A percentile compares a stretch with the other conserved stretches of the same genome.
These are phyloP conservation scores for Posidonia oceanica DNA, from an alignment of 116 monocot species.

Conservation along the genomic window DNA sequence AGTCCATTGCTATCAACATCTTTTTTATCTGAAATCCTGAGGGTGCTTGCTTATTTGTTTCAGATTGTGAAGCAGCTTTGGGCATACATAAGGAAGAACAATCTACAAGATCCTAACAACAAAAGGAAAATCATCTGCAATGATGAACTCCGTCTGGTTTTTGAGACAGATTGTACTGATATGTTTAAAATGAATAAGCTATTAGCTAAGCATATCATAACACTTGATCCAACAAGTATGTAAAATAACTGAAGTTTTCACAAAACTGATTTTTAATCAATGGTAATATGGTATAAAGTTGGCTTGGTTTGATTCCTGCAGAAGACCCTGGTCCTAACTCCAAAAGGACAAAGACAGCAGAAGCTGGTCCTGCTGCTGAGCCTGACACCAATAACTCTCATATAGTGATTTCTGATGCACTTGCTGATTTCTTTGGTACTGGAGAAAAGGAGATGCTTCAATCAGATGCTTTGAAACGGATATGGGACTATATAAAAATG, in stretches of 20 bases:
- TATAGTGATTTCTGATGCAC: constrained; percentile 61
- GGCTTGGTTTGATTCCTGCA: constrained; percentile 18
- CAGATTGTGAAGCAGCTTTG: constrained; percentile 98
- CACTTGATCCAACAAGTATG: constrained; percentile 67
- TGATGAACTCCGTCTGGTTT: constrained; percentile 82
- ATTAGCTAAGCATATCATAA: constrained; percentile 82
- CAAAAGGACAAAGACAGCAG: constrained; percentile 48
- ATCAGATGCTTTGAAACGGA: constrained; percentile 55
- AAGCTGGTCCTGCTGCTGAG: constrained; percentile 26
- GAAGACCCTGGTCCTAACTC: constrained; percentile 47
- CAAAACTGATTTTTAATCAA: not conserved
- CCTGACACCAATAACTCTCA: constrained; percentile 23
- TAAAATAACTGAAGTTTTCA: not conserved
- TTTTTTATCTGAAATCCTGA: not conserved
- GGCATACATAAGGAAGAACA: constrained; percentile 92
- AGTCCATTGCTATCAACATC: not conserved
- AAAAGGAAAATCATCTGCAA: constrained; percentile 96
- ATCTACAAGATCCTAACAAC: constrained; percentile 96
- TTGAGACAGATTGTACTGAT: constrained; percentile 97
- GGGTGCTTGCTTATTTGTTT: constrained; percentile 1
- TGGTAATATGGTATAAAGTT: not conserved
- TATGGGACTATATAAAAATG: constrained; percentile 82
- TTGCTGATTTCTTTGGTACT: constrained; percentile 64
- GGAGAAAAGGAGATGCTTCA: constrained; percentile 70
- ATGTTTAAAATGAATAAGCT: constrained; percentile 99